Base-by-base conservation (phyloP, 495 filamentous ascomycete species). In the Glarea lozoyensis region DNA sequence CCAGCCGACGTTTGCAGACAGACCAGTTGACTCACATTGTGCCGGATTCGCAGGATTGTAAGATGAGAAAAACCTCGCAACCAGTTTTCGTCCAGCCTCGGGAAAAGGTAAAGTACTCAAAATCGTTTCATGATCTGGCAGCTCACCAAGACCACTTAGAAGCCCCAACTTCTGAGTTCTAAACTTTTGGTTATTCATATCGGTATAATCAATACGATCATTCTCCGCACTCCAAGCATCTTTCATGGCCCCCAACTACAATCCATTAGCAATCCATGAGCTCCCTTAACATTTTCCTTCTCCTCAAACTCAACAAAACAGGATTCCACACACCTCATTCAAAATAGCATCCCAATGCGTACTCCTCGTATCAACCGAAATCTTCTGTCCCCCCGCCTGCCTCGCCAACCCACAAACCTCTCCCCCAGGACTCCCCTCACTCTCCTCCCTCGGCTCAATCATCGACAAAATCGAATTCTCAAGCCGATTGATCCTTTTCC, bases 381-480 rank as follows among this genome's bases (percentile, higher is more conserved):
- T 25, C 17, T 24, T 45, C 49, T 59, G 39, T 58, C 60, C 40
- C 10, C 42, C 49, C 13, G 43, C 37, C 20, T 38, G 42, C 6
- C 20, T 27, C 30, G 42, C 18, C n/a, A n/a, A n/a, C 46, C 23
- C 57, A 13, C 31, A 7, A 51, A 9, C 35, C 5, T 18, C 38
- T 40, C 23, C 52, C 54, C 10, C 46, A 46, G 34, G 47, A 33
- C 17, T 23, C n/a, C 18, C 18, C 11, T 19, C 25, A 2, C 10
- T 34, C 7, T 6, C 4, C 13, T 21, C 17, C 9, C 10, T 11
- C 19, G 22, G n/a, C 29, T 15, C 44, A 47, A 72, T 66, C 56
- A 75, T 64, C 23, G 46, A 63, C 18, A 65, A 61, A 12, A 78
- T 67, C 58, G 75, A 66, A 20, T 64, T 59, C 45, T 78, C 74